Evolutionary conservation across 2,329 filamentous ascomycete species (phyloP).

Genomic region (Pyricularia sp.): DNA sequence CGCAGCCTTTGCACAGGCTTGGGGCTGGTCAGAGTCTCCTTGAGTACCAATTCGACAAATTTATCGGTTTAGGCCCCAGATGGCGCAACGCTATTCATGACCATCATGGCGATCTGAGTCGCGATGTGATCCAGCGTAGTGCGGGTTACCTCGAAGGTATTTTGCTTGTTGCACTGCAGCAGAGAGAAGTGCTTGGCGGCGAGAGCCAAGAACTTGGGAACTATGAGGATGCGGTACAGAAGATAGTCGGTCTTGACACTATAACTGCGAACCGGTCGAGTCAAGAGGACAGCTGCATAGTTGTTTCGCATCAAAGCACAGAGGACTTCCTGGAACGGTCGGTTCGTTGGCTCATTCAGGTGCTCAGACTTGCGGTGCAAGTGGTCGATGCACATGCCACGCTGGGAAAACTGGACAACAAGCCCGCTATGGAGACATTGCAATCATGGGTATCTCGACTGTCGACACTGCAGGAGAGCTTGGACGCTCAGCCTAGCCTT

Average conservation of each 20-base stretch:
- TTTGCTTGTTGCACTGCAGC: constrained; percentile 49
- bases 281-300: background rate
- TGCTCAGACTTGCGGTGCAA: constrained; percentile 49
- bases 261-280: background rate
- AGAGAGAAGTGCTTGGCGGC: constrained; percentile 37
- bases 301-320: constrained; percentile 2
- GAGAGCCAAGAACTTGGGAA: background rate
- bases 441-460: constrained; percentile 36
- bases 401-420: constrained; percentile 41
- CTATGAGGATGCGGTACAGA: background rate
- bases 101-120: constrained; percentile 74
- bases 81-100: constrained; percentile 55
- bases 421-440: constrained; percentile 29
- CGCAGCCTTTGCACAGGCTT: constrained; percentile 19
- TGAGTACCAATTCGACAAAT: constrained; percentile 66
- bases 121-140: constrained; percentile 65
- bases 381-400: constrained; percentile 55
- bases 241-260: constrained; percentile 6
- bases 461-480: constrained; percentile 25
- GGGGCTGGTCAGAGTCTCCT: constrained; percentile 22
- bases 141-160: constrained; percentile 80
- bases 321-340: constrained; percentile 15
- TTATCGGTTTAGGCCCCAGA: constrained; percentile 58
- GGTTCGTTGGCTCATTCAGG: constrained; percentile 50
- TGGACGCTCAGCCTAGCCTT: constrained; percentile 30